These are phyloP conservation scores for Malbranchea zuffiana DNA, from an alignment of 2,329 filamentous ascomycete genomes.

Conservation along the genomic window DNA sequence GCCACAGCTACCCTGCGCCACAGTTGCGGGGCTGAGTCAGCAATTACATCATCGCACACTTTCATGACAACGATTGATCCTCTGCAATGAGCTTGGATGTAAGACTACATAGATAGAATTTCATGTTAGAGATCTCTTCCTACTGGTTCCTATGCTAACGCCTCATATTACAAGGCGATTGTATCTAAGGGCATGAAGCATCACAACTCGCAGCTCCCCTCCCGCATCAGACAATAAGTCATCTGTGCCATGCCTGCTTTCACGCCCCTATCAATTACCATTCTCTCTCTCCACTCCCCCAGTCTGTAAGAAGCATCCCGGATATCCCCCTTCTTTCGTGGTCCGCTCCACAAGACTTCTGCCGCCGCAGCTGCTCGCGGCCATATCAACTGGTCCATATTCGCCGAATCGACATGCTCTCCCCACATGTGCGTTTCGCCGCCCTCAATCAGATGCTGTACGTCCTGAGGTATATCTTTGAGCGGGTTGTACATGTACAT, in stretches of 20 bases:
- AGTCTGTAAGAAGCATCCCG: constrained; percentile 56
- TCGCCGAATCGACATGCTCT: constrained; percentile 65
- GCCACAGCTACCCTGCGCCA: too few species aligned
- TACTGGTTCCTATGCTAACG: too few species aligned
- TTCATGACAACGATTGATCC: too few species aligned
- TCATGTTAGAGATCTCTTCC: too few species aligned
- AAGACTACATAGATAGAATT: too few species aligned
- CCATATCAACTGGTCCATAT: constrained; percentile 67
- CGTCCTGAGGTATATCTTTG: constrained; percentile 48
- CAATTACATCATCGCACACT: too few species aligned
- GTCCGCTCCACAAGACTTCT: constrained; percentile 71
- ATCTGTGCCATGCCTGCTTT: constrained; percentile 57
- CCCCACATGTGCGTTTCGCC: constrained; percentile 75
- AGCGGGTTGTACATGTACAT: constrained; percentile 72
- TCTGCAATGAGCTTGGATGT: too few species aligned
- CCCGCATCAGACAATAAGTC: constrained; percentile 51
- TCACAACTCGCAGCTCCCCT: constrained; percentile 13
- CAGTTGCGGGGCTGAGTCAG: too few species aligned
- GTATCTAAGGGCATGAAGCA: too few species aligned
- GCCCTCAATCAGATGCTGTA: constrained; percentile 60
- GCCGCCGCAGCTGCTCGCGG: constrained; percentile 62
- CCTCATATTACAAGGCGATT: too few species aligned
- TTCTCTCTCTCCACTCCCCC: constrained; percentile 62
- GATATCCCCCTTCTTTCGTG: constrained; percentile 26
- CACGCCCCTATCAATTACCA: constrained; percentile 56